A percentile compares a stretch with the other conserved stretches of the same genome.
Conservation (phyloP, 306 rosid genomes). For the Cicer cuneatum region DNA sequence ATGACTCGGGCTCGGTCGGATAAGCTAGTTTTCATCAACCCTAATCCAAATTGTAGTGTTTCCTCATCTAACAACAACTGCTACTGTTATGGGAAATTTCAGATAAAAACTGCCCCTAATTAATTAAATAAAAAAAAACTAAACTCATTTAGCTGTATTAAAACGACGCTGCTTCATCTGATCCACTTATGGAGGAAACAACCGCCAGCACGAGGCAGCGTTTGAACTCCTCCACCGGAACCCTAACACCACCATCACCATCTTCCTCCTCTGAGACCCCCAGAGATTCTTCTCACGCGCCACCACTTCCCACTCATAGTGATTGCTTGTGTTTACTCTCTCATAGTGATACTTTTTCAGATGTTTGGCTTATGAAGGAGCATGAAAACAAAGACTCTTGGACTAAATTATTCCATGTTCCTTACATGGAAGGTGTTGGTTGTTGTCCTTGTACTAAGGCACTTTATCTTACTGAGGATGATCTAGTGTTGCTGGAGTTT, state of each 20-base stretch:
- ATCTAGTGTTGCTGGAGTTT: slow-evolving; percentile 23
- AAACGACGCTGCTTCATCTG: neutral
- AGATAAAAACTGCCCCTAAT: no score
- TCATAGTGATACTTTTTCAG: neutral
- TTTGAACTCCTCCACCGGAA: neutral
- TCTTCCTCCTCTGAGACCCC: neutral
- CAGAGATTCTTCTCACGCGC: neutral
- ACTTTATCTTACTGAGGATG: slow-evolving; percentile 26
- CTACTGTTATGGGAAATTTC: no score
- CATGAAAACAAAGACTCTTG: slow-evolving; percentile 46
- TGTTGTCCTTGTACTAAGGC: neutral
- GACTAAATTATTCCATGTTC: slow-evolving; percentile 39
- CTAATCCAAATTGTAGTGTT: no score
- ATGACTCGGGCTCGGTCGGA: no score
- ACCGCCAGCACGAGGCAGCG: neutral
- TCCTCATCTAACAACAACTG: no score
- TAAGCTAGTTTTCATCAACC: no score
- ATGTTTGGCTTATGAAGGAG: slow-evolving; percentile 47
- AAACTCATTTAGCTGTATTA: no score
- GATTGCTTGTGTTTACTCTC: slow-evolving; percentile 36
- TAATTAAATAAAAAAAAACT: no score
- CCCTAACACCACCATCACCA: neutral
- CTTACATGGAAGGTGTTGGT: neutral
- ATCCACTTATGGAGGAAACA: neutral
- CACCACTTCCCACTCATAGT: slow-evolving; percentile 11